These are phyloP conservation scores for Logfia minima DNA, from an alignment of 129 eudicot species.

Conservation along the genomic window DNA sequence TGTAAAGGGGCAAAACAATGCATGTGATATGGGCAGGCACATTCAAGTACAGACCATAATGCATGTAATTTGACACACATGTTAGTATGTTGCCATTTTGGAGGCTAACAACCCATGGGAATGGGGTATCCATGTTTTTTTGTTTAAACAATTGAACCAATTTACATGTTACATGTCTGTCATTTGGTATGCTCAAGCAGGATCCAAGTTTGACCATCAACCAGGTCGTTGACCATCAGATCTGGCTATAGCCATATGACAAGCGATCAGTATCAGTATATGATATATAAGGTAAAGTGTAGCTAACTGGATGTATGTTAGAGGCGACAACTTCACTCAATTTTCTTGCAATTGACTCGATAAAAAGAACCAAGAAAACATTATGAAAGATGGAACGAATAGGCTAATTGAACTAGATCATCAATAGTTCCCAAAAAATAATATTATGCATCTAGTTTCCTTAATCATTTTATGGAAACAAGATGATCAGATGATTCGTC, in stretches of 20 bases:
- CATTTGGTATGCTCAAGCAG: not conserved
- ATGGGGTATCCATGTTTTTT: constrained; percentile 16
- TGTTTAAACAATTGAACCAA: constrained; percentile 6
- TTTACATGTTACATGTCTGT: constrained; percentile 29
- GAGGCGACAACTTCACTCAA: too few species aligned
- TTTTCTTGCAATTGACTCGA: too few species aligned
- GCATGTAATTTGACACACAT: constrained; percentile 3
- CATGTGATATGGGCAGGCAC: constrained; percentile 29
- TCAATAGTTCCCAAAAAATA: too few species aligned
- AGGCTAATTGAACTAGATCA: too few species aligned
- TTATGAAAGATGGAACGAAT: too few species aligned
- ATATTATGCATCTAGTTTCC: too few species aligned
- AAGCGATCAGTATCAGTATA: not conserved
- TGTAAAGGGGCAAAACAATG: constrained; percentile 25
- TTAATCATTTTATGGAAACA: too few species aligned
- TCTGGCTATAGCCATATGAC: not conserved
- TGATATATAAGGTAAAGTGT: too few species aligned
- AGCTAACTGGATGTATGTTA: too few species aligned
- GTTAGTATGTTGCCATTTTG: constrained; percentile 15
- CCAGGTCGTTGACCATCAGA: not conserved
- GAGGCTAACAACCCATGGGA: constrained; percentile 21
- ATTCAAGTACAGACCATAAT: constrained; percentile 8
- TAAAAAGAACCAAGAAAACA: too few species aligned
- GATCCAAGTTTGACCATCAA: not conserved
- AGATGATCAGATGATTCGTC: too few species aligned